Evolutionary conservation across 495 filamentous ascomycete species (phyloP).

Genomic region (Sordaria brevicollis): DNA sequence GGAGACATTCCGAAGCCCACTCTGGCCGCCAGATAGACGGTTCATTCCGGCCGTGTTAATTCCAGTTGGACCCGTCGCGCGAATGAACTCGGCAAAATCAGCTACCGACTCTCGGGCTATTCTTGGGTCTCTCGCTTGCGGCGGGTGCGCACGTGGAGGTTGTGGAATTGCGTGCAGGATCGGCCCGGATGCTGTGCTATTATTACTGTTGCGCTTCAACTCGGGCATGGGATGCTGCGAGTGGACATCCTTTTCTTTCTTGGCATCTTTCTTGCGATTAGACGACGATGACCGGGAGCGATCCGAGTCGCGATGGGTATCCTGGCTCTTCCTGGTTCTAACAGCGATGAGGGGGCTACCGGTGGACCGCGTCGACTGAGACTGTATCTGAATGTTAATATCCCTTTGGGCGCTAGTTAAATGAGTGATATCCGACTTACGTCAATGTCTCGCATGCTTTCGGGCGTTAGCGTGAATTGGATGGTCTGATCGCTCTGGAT

Average conservation of each 20-base stretch:
- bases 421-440: constrained; percentile 35
- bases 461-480: constrained; percentile 86
- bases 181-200: background rate
- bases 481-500: constrained; percentile 87
- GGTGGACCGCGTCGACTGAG: constrained; percentile 24
- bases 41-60: constrained; percentile 15
- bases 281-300: constrained; percentile 33
- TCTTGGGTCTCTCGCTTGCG: constrained; percentile 58
- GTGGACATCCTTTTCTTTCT: constrained; percentile 26
- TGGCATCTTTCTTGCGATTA: constrained; percentile 18
- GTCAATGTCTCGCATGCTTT: constrained; percentile 77
- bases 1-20: background rate
- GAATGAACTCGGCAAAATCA: constrained; percentile 81
- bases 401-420: background rate
- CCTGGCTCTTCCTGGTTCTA: constrained; percentile 33
- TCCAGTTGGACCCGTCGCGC: constrained; percentile 61
- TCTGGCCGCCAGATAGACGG: background rate
- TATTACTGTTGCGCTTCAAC: constrained; percentile 14
- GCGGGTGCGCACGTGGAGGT: constrained; percentile 14
- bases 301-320: constrained; percentile 19
- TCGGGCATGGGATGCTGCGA: constrained; percentile 29
- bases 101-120: constrained; percentile 51
- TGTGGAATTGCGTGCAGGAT: constrained; percentile 1
- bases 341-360: constrained; percentile 26
- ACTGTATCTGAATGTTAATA: constrained; percentile 18